Evolutionary conservation across 768 basidiomycete genomes (phyloP).

Genomic region (Macrolepiota dolichaula): DNA sequence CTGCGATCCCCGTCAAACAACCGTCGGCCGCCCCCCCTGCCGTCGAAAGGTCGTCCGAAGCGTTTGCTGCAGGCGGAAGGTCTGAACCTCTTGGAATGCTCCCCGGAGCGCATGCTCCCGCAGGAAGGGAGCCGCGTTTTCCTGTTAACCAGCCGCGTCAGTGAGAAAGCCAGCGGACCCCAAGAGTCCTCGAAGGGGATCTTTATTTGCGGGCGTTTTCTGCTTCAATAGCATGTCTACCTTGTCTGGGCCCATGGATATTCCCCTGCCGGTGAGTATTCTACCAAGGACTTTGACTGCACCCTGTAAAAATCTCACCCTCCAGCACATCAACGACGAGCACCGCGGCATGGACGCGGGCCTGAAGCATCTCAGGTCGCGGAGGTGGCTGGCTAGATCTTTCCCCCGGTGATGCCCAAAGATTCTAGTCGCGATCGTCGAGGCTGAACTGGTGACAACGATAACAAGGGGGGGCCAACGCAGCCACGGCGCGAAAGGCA

Average conservation of each 20-base stretch:
- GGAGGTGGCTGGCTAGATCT: conserved; percentile 20
- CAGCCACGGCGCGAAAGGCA: too few species aligned
- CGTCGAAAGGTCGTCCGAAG: conserved; percentile 17
- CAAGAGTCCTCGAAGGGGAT: conserved; percentile 30
- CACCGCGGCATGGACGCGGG: conserved; percentile 26
- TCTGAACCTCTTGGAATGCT: conserved; percentile 34
- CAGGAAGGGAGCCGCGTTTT: not conserved
- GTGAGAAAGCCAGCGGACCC: conserved; percentile 27
- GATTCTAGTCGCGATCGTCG: conserved; percentile 29
- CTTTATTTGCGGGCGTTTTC: conserved; percentile 30
- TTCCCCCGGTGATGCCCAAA: conserved; percentile 28
- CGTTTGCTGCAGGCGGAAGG: conserved; percentile 19
- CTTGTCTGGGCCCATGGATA: conserved; percentile 43
- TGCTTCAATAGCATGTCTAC: conserved; percentile 32
- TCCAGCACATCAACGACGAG: conserved; percentile 15
- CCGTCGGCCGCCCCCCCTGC: conserved; percentile 25
- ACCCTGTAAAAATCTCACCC: conserved; percentile 10
- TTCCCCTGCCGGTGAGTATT: conserved; percentile 31
- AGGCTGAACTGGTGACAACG: too few species aligned
- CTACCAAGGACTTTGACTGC: conserved; percentile 17
- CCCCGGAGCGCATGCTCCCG: not conserved
- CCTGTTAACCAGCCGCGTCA: conserved; percentile 23
- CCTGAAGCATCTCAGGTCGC: conserved; percentile 32
- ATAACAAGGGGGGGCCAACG: too few species aligned
- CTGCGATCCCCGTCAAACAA: conserved; percentile 25